A percentile compares a stretch with the other conserved stretches of the same genome.
phyloP scores from a whole-genome alignment of 2,329 filamentous ascomycete species.

The Cladosporium sphaerospermum region DNA sequence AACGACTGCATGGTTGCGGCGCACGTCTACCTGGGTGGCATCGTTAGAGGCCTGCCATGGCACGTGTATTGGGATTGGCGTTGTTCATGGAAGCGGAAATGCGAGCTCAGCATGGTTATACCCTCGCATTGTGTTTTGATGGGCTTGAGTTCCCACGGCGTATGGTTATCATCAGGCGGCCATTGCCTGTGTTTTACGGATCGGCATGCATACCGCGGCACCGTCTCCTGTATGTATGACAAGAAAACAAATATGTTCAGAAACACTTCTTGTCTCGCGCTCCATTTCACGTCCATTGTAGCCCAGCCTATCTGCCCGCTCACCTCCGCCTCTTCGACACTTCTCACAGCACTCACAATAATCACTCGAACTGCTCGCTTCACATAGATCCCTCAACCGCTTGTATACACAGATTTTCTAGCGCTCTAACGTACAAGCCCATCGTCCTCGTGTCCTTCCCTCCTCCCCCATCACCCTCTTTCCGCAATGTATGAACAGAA shows the following conservation, averaged over 20 bases:
- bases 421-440: slow-evolving; percentile 6
- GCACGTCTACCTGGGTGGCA: slow-evolving; percentile 3
- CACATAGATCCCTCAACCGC: neutral
- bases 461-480: neutral
- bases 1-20: slow-evolving; percentile 20
- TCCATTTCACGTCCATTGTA: neutral
- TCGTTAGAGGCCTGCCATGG: neutral
- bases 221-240: neutral
- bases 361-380: neutral
- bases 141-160: neutral
- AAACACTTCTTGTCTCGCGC: neutral
- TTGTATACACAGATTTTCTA: neutral
- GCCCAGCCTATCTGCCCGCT: neutral
- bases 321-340: neutral
- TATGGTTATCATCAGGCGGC: neutral
- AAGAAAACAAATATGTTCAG: neutral
- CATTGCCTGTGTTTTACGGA: no score
- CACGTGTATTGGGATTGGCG: neutral
- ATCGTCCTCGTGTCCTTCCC: neutral
- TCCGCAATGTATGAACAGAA: slow-evolving; percentile 2
- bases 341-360: neutral
- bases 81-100: neutral
- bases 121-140: neutral
- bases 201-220: neutral
- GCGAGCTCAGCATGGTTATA: neutral